These are phyloP conservation scores for Prunus mume DNA, from an alignment of 306 rosid species.

Conservation along the genomic window DNA sequence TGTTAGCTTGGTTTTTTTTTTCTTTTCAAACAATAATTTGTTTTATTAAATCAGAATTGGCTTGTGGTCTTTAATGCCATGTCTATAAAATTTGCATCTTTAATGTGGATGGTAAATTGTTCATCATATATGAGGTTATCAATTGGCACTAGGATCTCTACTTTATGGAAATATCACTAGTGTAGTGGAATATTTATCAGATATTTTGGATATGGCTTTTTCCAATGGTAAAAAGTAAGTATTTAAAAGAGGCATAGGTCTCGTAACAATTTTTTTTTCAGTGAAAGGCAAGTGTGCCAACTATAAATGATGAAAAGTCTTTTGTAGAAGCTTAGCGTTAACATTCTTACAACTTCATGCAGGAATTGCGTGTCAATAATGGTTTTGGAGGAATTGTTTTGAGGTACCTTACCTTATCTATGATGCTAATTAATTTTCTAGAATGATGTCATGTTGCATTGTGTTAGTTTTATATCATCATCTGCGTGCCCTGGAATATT, in stretches of 20 bases:
- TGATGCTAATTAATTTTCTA: slow-evolving; percentile 7
- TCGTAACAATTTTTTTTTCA: neutral
- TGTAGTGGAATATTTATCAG: neutral
- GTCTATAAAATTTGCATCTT: neutral
- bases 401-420: slow-evolving; percentile 49
- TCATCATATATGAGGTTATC: neutral
- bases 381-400: slow-evolving; percentile 93
- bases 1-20: neutral
- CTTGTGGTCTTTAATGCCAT: neutral
- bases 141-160: neutral
- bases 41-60: neutral
- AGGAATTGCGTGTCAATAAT: slow-evolving; percentile 88
- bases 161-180: neutral
- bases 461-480: neutral
- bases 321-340: slow-evolving; percentile 9
- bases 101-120: neutral
- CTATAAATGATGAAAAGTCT: neutral
- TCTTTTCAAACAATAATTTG: neutral
- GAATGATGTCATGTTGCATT: neutral
- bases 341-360: slow-evolving; percentile 39
- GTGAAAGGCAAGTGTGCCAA: neutral
- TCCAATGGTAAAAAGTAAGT: neutral
- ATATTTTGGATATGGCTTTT: neutral
- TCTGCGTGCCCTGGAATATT: neutral
- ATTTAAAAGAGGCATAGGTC: neutral